These are phyloP conservation scores for Coemansia reversa DNA, from an alignment of 192 early-diverging fungal genomes.

Conservation along the genomic window DNA sequence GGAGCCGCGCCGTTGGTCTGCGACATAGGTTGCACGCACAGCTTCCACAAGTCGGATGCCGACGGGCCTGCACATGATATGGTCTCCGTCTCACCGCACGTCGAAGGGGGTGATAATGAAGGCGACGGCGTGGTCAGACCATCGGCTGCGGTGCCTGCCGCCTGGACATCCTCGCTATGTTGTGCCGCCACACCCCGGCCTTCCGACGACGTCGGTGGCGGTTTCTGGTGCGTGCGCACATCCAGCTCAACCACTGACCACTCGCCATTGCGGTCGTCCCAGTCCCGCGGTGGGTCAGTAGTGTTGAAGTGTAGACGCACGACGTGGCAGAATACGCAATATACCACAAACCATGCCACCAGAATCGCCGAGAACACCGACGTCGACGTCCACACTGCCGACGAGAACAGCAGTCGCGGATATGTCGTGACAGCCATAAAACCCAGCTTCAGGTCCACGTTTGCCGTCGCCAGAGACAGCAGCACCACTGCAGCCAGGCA, in stretches of 20 bases:
- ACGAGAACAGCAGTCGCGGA: constrained; percentile 51
- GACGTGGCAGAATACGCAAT: constrained; percentile 48
- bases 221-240: constrained; percentile 31
- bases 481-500: constrained; percentile 36
- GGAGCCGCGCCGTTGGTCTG: not conserved
- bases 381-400: constrained; percentile 45
- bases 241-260: constrained; percentile 51
- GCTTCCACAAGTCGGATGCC: constrained; percentile 37
- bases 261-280: constrained; percentile 53
- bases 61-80: not conserved
- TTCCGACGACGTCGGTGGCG: not conserved
- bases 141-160: not conserved
- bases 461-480: constrained; percentile 45
- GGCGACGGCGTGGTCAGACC: not conserved
- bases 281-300: constrained; percentile 50
- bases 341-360: constrained; percentile 50
- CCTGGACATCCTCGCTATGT: not conserved
- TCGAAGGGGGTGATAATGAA: constrained; percentile 9
- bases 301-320: constrained; percentile 49
- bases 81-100: constrained; percentile 5
- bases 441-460: constrained; percentile 44
- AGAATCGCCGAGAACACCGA: constrained; percentile 51
- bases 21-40: constrained; percentile 32
- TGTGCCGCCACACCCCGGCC: not conserved
- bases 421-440: constrained; percentile 38